Conservation (phyloP, 2,329 filamentous ascomycete genomes). For the Penicillium hesseltinei region DNA sequence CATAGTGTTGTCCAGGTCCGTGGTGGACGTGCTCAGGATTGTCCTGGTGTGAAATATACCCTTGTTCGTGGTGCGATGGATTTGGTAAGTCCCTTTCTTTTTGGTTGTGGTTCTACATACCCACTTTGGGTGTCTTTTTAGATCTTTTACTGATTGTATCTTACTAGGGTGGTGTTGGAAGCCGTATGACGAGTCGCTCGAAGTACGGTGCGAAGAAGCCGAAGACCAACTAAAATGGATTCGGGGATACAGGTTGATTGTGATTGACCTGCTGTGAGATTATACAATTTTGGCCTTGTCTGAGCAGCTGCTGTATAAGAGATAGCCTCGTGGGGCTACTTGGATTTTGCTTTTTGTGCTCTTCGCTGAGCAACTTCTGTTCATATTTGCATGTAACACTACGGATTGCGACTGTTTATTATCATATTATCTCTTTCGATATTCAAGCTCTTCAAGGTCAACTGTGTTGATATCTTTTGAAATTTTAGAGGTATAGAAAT, state of each 20-base stretch:
- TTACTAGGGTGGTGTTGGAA: constrained; percentile 80
- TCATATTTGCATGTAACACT: constrained; percentile 13
- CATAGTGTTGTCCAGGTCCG: constrained; percentile 96
- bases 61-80: constrained; percentile 88
- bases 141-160: constrained; percentile 27
- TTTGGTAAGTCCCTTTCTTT: constrained; percentile 63
- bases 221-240: constrained; percentile 63
- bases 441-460: background rate
- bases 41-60: constrained; percentile 96
- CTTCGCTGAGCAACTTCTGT: constrained; percentile 6
- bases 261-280: constrained; percentile 2
- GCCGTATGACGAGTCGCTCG: constrained; percentile 77
- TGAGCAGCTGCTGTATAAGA: background rate
- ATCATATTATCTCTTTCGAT: background rate
- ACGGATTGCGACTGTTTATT: constrained; percentile 5
- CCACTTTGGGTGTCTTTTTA: background rate
- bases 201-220: constrained; percentile 99
- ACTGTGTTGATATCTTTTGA: background rate
- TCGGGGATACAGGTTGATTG: background rate
- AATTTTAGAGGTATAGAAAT: constrained; percentile 10
- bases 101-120: background rate
- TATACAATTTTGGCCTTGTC: constrained; percentile 2
- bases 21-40: constrained; percentile 91
- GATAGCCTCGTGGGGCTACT: background rate
- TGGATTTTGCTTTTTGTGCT: background rate